These are phyloP conservation scores for Mucuna pruriens DNA, from an alignment of 306 rosid genomes.

Conservation along the genomic window DNA sequence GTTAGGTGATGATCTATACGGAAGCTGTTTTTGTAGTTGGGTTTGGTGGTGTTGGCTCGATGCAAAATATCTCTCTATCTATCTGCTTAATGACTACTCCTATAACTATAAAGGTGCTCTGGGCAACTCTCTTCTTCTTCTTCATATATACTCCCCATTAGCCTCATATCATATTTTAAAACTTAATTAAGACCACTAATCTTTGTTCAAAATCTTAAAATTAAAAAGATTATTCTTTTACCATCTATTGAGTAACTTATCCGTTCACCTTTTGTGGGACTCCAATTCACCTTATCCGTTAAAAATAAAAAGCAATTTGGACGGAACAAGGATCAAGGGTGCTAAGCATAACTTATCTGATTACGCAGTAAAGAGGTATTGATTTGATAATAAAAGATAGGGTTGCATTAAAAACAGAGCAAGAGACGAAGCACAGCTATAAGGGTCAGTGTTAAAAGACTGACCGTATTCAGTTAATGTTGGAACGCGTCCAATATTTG, in stretches of 20 bases:
- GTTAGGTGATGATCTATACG: neutral
- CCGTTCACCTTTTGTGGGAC: too few relatives aligned
- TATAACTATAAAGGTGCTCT: neutral
- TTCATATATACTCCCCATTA: too few relatives aligned
- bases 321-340: too few relatives aligned
- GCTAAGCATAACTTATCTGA: too few relatives aligned
- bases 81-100: neutral
- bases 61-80: neutral
- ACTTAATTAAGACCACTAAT: neutral
- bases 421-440: constrained; percentile 29
- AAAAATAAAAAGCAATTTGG: too few relatives aligned
- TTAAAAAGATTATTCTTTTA: too few relatives aligned
- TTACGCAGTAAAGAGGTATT: neutral
- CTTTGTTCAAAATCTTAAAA: too few relatives aligned
- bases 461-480: constrained; percentile 4
- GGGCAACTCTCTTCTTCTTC: neutral
- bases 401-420: constrained; percentile 18
- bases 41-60: neutral
- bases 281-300: too few relatives aligned
- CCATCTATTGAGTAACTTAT: too few relatives aligned
- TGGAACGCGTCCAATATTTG: constrained; percentile 39
- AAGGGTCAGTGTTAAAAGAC: neutral
- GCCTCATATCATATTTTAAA: too few relatives aligned
- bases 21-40: neutral
- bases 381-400: neutral